Evolutionary conservation across 441 rosid genomes (phyloP), one percentile per base, ranked within the genome.

Genomic region (Populus hybrid): DNA sequence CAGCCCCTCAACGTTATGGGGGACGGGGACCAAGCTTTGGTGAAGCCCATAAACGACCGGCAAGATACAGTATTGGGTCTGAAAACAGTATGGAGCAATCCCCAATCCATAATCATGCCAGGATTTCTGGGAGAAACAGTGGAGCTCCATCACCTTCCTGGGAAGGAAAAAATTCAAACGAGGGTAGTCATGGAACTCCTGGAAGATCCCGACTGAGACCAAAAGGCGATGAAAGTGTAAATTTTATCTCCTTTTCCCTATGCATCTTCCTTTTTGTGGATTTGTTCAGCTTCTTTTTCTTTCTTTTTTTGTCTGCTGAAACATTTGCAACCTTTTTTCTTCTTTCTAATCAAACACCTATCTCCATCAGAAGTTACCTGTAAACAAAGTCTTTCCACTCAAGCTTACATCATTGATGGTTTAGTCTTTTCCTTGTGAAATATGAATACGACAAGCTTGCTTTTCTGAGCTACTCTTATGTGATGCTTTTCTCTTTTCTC

Each of bases 61-160:
- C 74, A 33, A 88, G 88, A 78, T 63, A 33, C n/a, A 84, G 83
- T 80, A 72, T 31, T 65, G 83, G 88, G 63, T 89, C 92, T 50
- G 95, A 92, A 36, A 85, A 89, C 84, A 91, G 89, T 74, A 71
- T 87, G 3, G 95, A 94, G 31, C 82, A 76, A 64, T 94, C 97
- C 0, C 98, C 99, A 20, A 77, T 89, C 84, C 98, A 92, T 78
- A 78, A 72, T 36, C 92, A 88, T 64, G 89, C 89, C 2, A 79
- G 83, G 83, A 18, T 53, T 16, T 8, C 86, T 0, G 94, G 87
- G 69, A 84, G 86, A 61, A 82, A 82, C 2, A 68, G 71, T 42
- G 80, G 80, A 70, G 82, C 83, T 24, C 83, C 78, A 7, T 87
- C 96, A 12, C 90, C 92, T 36, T 75, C 87, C 11, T 84, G 83